Conservation (phyloP, 1,284 basidiomycete species). For the Papiliotrema fonsecae region DNA sequence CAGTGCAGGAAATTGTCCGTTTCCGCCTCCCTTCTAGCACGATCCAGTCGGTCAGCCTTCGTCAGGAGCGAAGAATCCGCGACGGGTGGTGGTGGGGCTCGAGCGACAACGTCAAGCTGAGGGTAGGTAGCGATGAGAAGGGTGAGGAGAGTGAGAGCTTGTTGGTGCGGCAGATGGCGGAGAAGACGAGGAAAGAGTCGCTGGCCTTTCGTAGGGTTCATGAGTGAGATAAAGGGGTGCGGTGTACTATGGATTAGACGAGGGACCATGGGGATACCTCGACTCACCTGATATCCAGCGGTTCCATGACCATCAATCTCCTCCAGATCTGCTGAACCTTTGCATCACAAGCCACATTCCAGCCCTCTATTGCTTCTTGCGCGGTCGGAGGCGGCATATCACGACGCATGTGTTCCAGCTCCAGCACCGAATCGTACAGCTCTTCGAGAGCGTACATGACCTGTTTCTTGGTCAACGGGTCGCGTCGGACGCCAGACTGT, state of each 20-base stretch:
- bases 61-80: slow-evolving; percentile 48
- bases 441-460: slow-evolving; percentile 75
- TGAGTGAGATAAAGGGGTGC: slow-evolving; percentile 92
- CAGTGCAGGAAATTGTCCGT: slow-evolving; percentile 83
- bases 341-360: slow-evolving; percentile 57
- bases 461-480: slow-evolving; percentile 71
- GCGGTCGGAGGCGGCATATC: slow-evolving; percentile 60
- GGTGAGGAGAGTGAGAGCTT: slow-evolving; percentile 80
- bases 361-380: slow-evolving; percentile 58
- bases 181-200: slow-evolving; percentile 82
- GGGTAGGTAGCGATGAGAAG: slow-evolving; percentile 90
- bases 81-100: slow-evolving; percentile 60
- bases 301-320: slow-evolving; percentile 77
- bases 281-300: slow-evolving; percentile 76
- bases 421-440: slow-evolving; percentile 78
- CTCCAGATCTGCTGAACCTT: slow-evolving; percentile 73
- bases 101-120: slow-evolving; percentile 81
- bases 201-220: slow-evolving; percentile 89
- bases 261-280: background rate
- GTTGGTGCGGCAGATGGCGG: slow-evolving; percentile 73
- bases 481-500: slow-evolving; percentile 50
- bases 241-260: slow-evolving; percentile 65
- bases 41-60: slow-evolving; percentile 57
- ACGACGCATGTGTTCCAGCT: slow-evolving; percentile 78
- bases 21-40: slow-evolving; percentile 74